Base-by-base conservation (phyloP, 2,329 filamentous ascomycete genomes). In the Colletotrichum musae region DNA sequence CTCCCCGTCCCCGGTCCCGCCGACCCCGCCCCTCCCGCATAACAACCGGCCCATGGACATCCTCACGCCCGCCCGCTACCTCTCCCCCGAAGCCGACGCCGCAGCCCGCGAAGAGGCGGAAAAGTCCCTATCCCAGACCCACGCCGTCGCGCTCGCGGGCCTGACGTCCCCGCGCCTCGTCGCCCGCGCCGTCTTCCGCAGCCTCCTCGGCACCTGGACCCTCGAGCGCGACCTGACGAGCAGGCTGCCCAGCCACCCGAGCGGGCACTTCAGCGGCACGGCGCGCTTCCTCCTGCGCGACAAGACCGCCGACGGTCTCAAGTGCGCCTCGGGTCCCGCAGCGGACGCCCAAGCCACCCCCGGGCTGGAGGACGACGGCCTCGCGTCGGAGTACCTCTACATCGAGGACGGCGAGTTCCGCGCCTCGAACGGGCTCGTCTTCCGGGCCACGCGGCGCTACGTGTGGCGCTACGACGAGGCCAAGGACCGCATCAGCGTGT, bases 171-270 rank as follows among this genome's bases (percentile, higher is more conserved):
- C 80, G 0, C 80, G 81, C 3, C 93, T 91, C 68, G 86, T 93
- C 3, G 84, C 91, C 0, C 83, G 86, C 4, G 92, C 91, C 5
- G 87, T 93, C 1, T 95, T 94, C 76, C 83, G 91, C 68, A 91
- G 88, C 7, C 83, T 95, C 1, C 87, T 93, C 41, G 93, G 93
- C 6, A 83, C 84, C 4, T 95, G 93, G 93, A 85, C 80, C 3
- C 83, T 94, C 1, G 85, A 87, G 59, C 85, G 90, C 1, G 84
- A 85, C 12, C 82, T 93, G 3, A 78, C 78, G 15, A 89, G 87
- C 72, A 81, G 79, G 28, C 80, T 89, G 2, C 81, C 87, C 0
- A 85, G 85, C 0, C 88, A 91, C 62, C 91, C 91, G 0, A 90
- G 85, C 70, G 92, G 92, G 0, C 86, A 84, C 32, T 91, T 93